These are phyloP conservation scores for Sanghuangporus weigelae DNA, from an alignment of 1,284 basidiomycete genomes.

Conservation along the genomic window DNA sequence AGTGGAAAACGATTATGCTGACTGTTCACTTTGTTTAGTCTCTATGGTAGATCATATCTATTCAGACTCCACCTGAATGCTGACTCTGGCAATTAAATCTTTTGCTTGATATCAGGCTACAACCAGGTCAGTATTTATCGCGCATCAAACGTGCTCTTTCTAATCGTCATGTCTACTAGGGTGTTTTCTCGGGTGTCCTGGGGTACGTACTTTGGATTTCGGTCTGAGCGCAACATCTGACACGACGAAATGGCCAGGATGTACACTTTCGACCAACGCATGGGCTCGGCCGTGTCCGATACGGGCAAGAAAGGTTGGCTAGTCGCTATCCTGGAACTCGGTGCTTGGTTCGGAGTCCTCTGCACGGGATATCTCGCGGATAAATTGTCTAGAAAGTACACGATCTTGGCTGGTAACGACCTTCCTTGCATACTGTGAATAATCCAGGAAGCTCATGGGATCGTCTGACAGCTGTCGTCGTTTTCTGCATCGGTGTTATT, in stretches of 20 bases:
- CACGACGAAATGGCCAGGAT: conserved; percentile 35
- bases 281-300: conserved; percentile 48
- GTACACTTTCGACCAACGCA: conserved; percentile 47
- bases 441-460: background rate
- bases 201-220: conserved; percentile 31
- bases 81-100: background rate
- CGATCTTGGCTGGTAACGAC: conserved; percentile 53
- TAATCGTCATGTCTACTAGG: conserved; percentile 30
- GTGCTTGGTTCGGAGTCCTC: conserved; percentile 71
- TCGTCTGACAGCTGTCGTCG: conserved; percentile 45
- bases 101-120: conserved; percentile 39
- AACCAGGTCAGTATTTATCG: conserved; percentile 43
- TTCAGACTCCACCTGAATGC: background rate
- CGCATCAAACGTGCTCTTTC: background rate
- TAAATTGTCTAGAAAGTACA: conserved; percentile 64
- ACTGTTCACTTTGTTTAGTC: conserved; percentile 27
- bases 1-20: background rate
- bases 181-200: conserved; percentile 70
- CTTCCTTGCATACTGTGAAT: background rate
- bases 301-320: conserved; percentile 60
- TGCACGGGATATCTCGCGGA: conserved; percentile 67
- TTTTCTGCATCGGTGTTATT: conserved; percentile 67
- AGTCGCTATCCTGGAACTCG: conserved; percentile 63
- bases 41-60: conserved; percentile 39
- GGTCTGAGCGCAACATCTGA: background rate